Evolutionary conservation across 2,329 filamentous ascomycete genomes (phyloP).

Genomic region (Hypoxylon sp.): DNA sequence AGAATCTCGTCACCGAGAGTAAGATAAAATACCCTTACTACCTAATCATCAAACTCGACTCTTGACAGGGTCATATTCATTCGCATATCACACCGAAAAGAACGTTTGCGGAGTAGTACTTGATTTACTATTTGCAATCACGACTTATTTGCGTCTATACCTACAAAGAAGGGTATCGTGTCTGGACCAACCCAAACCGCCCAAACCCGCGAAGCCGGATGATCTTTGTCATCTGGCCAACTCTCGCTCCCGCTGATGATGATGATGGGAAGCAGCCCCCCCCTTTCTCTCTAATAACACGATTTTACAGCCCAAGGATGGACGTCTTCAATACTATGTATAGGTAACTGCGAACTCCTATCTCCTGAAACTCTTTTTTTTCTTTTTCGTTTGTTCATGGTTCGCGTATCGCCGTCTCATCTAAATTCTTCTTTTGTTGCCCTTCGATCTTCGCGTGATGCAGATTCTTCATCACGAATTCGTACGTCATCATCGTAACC

Average conservation of each 20-base stretch:
- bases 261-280: conserved; percentile 8
- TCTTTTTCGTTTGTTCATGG: conserved; percentile 30
- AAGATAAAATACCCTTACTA: no score
- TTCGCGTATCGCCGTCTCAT: conserved; percentile 18
- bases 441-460: conserved; percentile 55
- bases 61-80: no score
- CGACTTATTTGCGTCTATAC: conserved; percentile 39
- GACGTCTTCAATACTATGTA: conserved; percentile 11
- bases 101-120: conserved; percentile 25
- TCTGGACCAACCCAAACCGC: conserved; percentile 35
- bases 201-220: conserved; percentile 21
- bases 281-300: conserved; percentile 22
- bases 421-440: conserved; percentile 42
- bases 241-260: conserved; percentile 11
- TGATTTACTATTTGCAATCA: conserved; percentile 36
- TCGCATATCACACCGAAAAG: no score
- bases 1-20: no score
- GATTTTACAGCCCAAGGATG: conserved; percentile 18
- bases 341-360: conserved; percentile 3
- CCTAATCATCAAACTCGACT: no score
- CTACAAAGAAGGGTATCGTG: conserved; percentile 44
- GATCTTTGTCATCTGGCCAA: conserved; percentile 16
- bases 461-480: conserved; percentile 71
- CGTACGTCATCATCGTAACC: conserved; percentile 97
- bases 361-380: conserved; percentile 4